phyloP scores from a whole-genome alignment of 495 filamentous ascomycete species.

The Podospora conica region DNA sequence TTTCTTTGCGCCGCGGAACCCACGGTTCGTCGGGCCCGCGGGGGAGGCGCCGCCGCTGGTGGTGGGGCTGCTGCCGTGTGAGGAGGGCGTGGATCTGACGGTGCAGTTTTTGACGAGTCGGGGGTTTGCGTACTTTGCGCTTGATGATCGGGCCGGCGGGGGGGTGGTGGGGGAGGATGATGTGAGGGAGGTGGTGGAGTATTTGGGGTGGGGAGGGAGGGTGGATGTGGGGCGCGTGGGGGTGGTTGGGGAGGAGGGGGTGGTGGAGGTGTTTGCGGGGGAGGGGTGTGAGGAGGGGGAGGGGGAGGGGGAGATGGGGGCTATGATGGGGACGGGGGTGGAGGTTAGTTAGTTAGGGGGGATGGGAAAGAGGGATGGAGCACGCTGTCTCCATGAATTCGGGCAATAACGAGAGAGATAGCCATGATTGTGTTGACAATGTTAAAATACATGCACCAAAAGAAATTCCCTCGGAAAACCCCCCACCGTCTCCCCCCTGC shows the following conservation, averaged over 20 bases:
- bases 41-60: slow-evolving; percentile 39
- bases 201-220: slow-evolving; percentile 28
- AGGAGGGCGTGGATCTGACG: slow-evolving; percentile 22
- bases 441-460: too few relatives aligned
- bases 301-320: not conserved
- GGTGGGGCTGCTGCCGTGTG: slow-evolving; percentile 22
- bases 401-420: too few relatives aligned
- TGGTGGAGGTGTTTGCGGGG: not conserved
- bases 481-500: too few relatives aligned
- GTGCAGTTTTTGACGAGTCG: slow-evolving; percentile 48
- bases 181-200: slow-evolving; percentile 36
- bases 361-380: too few relatives aligned
- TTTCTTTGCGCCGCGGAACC: slow-evolving; percentile 41
- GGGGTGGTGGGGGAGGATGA: slow-evolving; percentile 42
- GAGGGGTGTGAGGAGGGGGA: not conserved
- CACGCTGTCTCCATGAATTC: too few relatives aligned
- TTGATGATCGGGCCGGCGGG: slow-evolving; percentile 44
- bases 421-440: too few relatives aligned
- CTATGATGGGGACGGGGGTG: not conserved
- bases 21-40: slow-evolving; percentile 26
- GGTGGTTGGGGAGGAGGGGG: slow-evolving; percentile 30
- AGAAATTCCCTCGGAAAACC: too few relatives aligned
- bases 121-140: slow-evolving; percentile 41
- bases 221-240: slow-evolving; percentile 38
- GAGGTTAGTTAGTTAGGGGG: not conserved